Evolutionary conservation across 1,139 yeast genomes (phyloP), one percentile per base, ranked within the genome.

Genomic region (Saccharomyces hybrid): DNA sequence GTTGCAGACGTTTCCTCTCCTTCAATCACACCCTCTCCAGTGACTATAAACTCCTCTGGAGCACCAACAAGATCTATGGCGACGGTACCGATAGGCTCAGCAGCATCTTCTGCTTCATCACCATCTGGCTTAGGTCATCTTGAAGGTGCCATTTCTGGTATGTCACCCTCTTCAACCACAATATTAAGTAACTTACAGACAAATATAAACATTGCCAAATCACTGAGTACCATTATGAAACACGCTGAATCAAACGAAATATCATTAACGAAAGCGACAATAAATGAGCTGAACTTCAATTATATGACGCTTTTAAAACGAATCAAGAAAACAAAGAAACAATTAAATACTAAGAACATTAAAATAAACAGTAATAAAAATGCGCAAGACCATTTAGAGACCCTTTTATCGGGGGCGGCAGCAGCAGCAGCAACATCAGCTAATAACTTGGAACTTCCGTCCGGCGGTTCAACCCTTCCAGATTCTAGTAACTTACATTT

Each of bases 151-250:
- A 41, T 50, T 16, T 16, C 53, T 9, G 56, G 46, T 24, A 9
- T 55, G 27, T 51, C 50, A 31, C 50, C 58, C 24, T 50, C 51
- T n/a, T 58, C 61, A 9, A 58, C 61, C 9, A 47, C 48, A 14
- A 48, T 48, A 48, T 31, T 27, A 31, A 48, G 32, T 31, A 48
- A 26, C 27, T 48, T 64, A 19, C 64, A 67, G 49, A 59, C 65
- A 2, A 64, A 62, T 53, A 61, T 67, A 8, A 65, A 65, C 31
- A 61, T 68, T 34, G 71, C 71, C 24, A 67, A 64, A 49, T 61
- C 71, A 5, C 57, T 68, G 53, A 67, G 66, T 1, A 63, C 57
- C 47, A 61, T 68, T 42, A 54, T 68, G 12, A 66, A 65, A 51
- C 69, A 67, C 53, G 57, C 65, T 0, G 68, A 66, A 44, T 56